Conservation (phyloP, 768 basidiomycete genomes). For the Podaxis mareebaensis region DNA sequence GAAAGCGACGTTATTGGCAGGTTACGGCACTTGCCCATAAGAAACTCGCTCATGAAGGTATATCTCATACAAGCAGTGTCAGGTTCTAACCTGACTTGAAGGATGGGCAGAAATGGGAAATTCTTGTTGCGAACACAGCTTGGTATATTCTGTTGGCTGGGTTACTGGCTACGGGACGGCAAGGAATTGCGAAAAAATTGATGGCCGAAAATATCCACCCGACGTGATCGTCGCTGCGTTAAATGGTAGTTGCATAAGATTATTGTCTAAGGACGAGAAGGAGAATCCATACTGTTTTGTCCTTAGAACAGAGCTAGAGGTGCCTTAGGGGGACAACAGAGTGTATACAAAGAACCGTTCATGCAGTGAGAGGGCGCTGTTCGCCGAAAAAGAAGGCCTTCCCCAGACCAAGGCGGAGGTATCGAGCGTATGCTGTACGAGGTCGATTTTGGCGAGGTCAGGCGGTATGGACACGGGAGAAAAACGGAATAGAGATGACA, state of each 20-base stretch:
- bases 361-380: slow-evolving; percentile 22
- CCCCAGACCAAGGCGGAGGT: slow-evolving; percentile 61
- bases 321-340: neutral
- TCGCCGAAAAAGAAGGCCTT: slow-evolving; percentile 61
- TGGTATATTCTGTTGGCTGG: slow-evolving; percentile 79
- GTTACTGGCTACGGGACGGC: slow-evolving; percentile 42
- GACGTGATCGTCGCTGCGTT: neutral
- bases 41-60: slow-evolving; percentile 76
- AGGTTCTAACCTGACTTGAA: slow-evolving; percentile 58
- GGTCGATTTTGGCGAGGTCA: slow-evolving; percentile 2
- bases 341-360: neutral
- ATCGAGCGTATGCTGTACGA: slow-evolving; percentile 66
- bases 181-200: slow-evolving; percentile 22
- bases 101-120: slow-evolving; percentile 53
- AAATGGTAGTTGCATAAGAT: neutral
- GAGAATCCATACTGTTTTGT: neutral
- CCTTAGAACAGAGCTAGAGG: neutral
- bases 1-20: slow-evolving; percentile 50
- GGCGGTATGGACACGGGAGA: neutral
- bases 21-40: slow-evolving; percentile 67
- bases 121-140: slow-evolving; percentile 59
- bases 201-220: neutral
- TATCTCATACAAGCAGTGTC: slow-evolving; percentile 43
- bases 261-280: neutral
- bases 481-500: slow-evolving; percentile 28